Base-by-base conservation (phyloP, 768 basidiomycete genomes). In the Lactifluus pinguis region DNA sequence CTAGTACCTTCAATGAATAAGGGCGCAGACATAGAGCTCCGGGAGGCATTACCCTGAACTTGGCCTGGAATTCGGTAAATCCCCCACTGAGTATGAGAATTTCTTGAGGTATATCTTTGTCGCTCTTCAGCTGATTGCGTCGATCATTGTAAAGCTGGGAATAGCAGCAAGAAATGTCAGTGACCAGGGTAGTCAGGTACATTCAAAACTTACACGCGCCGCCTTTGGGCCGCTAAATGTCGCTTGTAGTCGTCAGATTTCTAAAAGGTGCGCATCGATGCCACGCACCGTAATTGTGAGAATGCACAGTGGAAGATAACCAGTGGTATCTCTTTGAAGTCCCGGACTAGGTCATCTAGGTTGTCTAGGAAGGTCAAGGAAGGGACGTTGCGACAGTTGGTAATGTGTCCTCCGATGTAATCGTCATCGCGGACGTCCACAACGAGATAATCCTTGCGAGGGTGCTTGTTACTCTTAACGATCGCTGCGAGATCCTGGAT, bases 361-460 rank as follows among this genome's bases (percentile, higher is more conserved):
- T 73, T 77, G 53, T 70, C 73, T 39, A 79, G 69, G 71, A 92
- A 90, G 52, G 76, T 76, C 32, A 69, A 62, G 8, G 87, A 87
- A 1, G 91, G 91, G 38, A 77, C 68, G 68, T 88, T 82, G 60
- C 80, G 68, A 45, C 81, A 77, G 62, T 80, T 78, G 65, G 79
- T 83, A 70, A 93, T 89, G 69, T 92, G 86, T 41, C 91, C 91
- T 65, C 91, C 91, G 11, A 69, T 75, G 72, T 78, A 88, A 65
- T 93, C 91, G 58, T 85, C 81, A 70, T 91, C 90, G n/a, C 91
- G 84, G 36, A 93, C 91, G 70, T 93, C 91, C 44, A 93, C 80
- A 48, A 93, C 79, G 34, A 86, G 71, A 69, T 84, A 92, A 69
- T 92, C 88, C 69, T 82, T 81, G 67, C 76, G 72, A 8, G 81